Conservation (phyloP, 1,284 basidiomycete species). For the Trichosporon sp. region DNA sequence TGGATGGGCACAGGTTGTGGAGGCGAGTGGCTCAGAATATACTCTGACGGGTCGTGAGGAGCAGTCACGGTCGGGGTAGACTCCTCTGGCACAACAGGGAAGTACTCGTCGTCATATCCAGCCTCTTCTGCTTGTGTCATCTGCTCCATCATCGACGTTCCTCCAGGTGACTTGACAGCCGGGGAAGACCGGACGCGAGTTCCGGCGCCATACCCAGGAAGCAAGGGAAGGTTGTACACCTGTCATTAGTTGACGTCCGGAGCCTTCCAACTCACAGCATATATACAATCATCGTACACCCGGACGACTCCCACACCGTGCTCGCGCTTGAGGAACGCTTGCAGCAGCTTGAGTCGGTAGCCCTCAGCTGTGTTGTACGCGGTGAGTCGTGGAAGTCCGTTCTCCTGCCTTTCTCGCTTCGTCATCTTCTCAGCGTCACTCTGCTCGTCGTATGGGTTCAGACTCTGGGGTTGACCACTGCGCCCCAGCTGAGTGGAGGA, state of each 20-base stretch:
- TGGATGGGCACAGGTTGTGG: conserved; percentile 17
- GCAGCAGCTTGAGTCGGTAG: conserved; percentile 70
- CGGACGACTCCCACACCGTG: conserved; percentile 79
- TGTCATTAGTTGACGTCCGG: conserved; percentile 30
- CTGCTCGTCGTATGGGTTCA: conserved; percentile 31
- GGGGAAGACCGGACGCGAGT: conserved; percentile 78
- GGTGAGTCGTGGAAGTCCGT: conserved; percentile 69
- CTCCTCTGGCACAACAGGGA: conserved; percentile 47
- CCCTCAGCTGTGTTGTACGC: conserved; percentile 81
- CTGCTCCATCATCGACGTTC: conserved; percentile 59
- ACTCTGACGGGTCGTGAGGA: conserved; percentile 38
- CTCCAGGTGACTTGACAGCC: conserved; percentile 57
- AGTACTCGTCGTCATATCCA: conserved; percentile 81
- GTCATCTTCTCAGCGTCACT: conserved; percentile 50
- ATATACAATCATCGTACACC: conserved; percentile 87
- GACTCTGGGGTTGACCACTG: background rate
- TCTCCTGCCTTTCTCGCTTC: conserved; percentile 69
- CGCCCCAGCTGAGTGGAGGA: background rate
- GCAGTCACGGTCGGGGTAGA: conserved; percentile 12
- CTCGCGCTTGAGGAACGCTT: conserved; percentile 79
- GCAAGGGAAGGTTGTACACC: conserved; percentile 85
- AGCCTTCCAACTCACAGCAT: conserved; percentile 62
- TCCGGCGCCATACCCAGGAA: conserved; percentile 82
- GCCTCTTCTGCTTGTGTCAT: conserved; percentile 84
- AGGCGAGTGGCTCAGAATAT: conserved; percentile 43